phyloP scores from a whole-genome alignment of 768 basidiomycete species.

The Cyathus striatus region DNA sequence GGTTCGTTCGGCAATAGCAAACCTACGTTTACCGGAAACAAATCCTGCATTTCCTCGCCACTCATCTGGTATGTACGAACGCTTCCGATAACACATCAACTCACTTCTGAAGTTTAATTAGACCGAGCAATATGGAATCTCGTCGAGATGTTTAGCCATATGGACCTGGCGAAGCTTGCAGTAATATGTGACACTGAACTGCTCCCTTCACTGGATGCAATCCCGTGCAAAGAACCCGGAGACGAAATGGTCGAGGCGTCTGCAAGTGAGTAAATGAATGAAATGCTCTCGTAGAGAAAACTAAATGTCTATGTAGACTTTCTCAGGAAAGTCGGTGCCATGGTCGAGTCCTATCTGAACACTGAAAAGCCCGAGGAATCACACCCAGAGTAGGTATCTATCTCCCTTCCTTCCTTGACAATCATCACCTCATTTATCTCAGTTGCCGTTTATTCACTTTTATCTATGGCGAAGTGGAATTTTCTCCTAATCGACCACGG shows the following conservation, averaged over 20 bases:
- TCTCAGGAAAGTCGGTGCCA: slow-evolving; percentile 32
- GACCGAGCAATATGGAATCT: slow-evolving; percentile 50
- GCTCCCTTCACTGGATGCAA: slow-evolving; percentile 37
- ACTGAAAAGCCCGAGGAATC: slow-evolving; percentile 25
- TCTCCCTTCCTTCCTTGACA: not conserved
- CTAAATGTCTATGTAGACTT: no score
- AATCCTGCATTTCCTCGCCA: no score
- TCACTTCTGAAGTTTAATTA: slow-evolving; percentile 19
- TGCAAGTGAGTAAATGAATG: no score
- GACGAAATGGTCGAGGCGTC: slow-evolving; percentile 14
- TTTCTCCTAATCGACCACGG: slow-evolving; percentile 17
- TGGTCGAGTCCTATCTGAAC: slow-evolving; percentile 41
- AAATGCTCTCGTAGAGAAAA: no score
- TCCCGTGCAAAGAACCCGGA: slow-evolving; percentile 24
- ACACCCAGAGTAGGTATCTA: no score
- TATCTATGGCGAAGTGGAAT: slow-evolving; percentile 42
- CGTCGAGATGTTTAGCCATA: slow-evolving; percentile 62
- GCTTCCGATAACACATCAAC: no score
- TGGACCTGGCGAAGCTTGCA: slow-evolving; percentile 60
- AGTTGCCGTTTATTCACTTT: slow-evolving; percentile 47
- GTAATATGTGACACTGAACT: slow-evolving; percentile 50
- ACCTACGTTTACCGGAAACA: slow-evolving; percentile 22
- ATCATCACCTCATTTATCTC: not conserved
- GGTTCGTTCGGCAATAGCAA: slow-evolving; percentile 42
- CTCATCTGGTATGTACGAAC: no score